These are phyloP conservation scores for Candida boidinii DNA, from an alignment of 805 yeast species.

Conservation along the genomic window DNA sequence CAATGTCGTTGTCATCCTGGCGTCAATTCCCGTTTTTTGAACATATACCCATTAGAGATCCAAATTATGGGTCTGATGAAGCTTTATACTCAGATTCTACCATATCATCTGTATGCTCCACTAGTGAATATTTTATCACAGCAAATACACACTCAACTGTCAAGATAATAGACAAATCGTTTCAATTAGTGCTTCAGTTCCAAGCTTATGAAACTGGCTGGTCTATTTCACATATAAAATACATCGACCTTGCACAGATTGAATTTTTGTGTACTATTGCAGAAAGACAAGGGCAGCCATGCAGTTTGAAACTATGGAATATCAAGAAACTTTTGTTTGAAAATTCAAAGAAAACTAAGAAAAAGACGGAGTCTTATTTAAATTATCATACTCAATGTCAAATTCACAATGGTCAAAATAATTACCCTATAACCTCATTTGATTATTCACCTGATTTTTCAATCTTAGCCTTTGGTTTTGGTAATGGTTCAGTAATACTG, in stretches of 20 bases:
- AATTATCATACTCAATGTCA: conserved; percentile 52
- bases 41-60: conserved; percentile 76
- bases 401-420: conserved; percentile 64
- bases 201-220: conserved; percentile 59
- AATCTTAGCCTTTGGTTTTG: conserved; percentile 67
- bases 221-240: conserved; percentile 49
- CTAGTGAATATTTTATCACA: conserved; percentile 47
- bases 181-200: conserved; percentile 42
- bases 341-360: too few species aligned
- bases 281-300: conserved; percentile 64
- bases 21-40: conserved; percentile 85
- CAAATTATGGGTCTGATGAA: conserved; percentile 49
- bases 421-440: conserved; percentile 70
- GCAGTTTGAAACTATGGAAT: conserved; percentile 67
- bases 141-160: conserved; percentile 47
- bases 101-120: conserved; percentile 54
- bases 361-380: too few species aligned
- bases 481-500: conserved; percentile 75
- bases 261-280: conserved; percentile 59
- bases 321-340: conserved; percentile 43
- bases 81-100: conserved; percentile 77
- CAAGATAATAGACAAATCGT: conserved; percentile 45
- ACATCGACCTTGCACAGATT: conserved; percentile 22
- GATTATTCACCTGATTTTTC: conserved; percentile 46
- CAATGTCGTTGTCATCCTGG: conserved; percentile 26